A percentile compares a stretch with the other conserved stretches of the same genome.
Conservation (phyloP, 2,329 filamentous ascomycete genomes). For the Aspergillus viridinutans region DNA sequence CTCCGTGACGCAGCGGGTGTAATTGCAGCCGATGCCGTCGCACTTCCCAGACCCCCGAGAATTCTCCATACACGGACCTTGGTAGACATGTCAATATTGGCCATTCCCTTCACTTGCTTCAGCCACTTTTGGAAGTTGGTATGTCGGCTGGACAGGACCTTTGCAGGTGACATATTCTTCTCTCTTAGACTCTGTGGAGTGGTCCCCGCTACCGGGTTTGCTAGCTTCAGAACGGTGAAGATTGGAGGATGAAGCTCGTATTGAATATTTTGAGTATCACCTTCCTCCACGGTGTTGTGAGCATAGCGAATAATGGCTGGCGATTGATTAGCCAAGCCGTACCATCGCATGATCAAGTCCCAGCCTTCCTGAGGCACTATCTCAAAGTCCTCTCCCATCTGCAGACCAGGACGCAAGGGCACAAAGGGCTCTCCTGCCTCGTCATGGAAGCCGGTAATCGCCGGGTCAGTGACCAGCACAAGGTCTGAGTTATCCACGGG, state of each 20-base stretch:
- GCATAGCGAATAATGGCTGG: slow-evolving; percentile 70
- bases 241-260: slow-evolving; percentile 83
- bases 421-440: slow-evolving; percentile 57
- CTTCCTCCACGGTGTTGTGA: slow-evolving; percentile 65
- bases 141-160: slow-evolving; percentile 67
- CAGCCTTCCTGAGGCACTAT: slow-evolving; percentile 76
- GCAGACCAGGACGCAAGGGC: slow-evolving; percentile 64
- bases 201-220: slow-evolving; percentile 53
- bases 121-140: slow-evolving; percentile 72
- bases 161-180: slow-evolving; percentile 57
- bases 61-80: slow-evolving; percentile 77
- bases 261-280: slow-evolving; percentile 62
- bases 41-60: slow-evolving; percentile 41
- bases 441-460: slow-evolving; percentile 35
- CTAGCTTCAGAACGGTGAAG: slow-evolving; percentile 78
- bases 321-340: slow-evolving; percentile 67
- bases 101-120: slow-evolving; percentile 64
- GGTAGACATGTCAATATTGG: slow-evolving; percentile 62
- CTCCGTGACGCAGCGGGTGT: slow-evolving; percentile 43
- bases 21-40: slow-evolving; percentile 40
- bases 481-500: slow-evolving; percentile 86
- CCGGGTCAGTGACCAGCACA: slow-evolving; percentile 54
- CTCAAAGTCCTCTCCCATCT: slow-evolving; percentile 66
- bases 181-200: slow-evolving; percentile 60
- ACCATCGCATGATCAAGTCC: slow-evolving; percentile 76